Conservation (phyloP, 805 yeast species). For the Kodamaea fukazawae region DNA sequence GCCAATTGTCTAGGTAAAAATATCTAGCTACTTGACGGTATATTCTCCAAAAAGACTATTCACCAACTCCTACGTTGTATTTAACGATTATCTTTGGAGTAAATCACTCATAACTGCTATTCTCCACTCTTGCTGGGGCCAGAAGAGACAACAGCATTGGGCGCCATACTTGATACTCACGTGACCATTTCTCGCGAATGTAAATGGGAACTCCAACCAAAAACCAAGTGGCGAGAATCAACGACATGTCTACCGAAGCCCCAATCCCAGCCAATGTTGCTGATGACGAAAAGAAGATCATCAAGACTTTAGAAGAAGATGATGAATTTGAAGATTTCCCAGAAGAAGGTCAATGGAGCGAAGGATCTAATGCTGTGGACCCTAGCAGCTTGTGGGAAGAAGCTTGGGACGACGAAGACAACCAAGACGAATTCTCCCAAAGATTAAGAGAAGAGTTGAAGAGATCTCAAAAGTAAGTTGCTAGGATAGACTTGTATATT, state of each 20-base stretch:
- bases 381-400: conserved; percentile 84
- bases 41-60: no score
- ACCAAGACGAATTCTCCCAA: conserved; percentile 82
- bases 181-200: no score
- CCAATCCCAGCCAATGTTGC: background rate
- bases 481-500: conserved; percentile 2
- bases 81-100: no score
- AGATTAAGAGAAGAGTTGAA: conserved; percentile 54
- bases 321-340: conserved; percentile 98
- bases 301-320: conserved; percentile 86
- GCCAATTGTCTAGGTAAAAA: no score
- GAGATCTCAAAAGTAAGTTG: conserved; percentile 14
- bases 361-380: conserved; percentile 50
- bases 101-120: no score
- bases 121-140: no score
- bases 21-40: no score
- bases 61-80: no score
- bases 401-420: conserved; percentile 96
- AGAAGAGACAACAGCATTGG: no score
- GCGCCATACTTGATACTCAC: no score
- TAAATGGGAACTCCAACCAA: no score
- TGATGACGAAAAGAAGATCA: conserved; percentile 36
- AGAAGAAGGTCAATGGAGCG: conserved; percentile 74
- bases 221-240: background rate
- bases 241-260: conserved; percentile 12